A percentile compares a stretch with the other conserved stretches of the same genome.
These are phyloP conservation scores for Lentinula novae-zelandiae DNA, from an alignment of 1,284 basidiomycete species.

Conservation along the genomic window DNA sequence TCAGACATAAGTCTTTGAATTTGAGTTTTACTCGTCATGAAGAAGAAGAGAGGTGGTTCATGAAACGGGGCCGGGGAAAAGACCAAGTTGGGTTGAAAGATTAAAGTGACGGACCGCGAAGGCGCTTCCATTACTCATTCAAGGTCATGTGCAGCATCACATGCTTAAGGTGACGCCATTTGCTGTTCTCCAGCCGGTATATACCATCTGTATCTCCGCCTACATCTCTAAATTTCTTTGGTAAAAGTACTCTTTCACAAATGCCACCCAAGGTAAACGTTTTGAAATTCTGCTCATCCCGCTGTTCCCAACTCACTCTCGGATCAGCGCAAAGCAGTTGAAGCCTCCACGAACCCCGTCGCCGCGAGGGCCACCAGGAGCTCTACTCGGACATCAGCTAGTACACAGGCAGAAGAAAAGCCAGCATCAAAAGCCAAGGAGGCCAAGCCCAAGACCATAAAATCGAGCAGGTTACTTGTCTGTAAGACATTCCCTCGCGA, in stretches of 20 bases:
- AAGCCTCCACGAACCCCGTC: not conserved
- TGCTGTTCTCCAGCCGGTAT: no score
- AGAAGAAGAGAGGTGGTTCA: not conserved
- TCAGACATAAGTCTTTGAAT: constrained; percentile 21
- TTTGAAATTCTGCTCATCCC: not conserved
- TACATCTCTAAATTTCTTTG: not conserved
- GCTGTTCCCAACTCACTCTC: not conserved
- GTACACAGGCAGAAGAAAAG: not conserved
- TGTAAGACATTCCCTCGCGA: not conserved
- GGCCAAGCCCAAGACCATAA: not conserved
- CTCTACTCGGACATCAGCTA: not conserved
- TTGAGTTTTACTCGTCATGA: constrained; percentile 4
- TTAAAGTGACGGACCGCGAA: no score
- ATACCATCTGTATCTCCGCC: no score
- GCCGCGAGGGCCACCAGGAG: constrained; percentile 4
- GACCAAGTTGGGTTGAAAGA: not conserved
- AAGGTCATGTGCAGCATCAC: no score
- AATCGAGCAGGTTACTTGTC: not conserved
- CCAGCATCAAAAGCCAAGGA: not conserved
- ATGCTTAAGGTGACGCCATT: no score
- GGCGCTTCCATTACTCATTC: not conserved
- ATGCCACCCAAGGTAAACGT: constrained; percentile 11
- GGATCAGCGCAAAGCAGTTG: constrained; percentile 6
- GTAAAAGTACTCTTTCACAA: not conserved
- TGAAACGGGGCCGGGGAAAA: not conserved